Evolutionary conservation across 257 asterid species (phyloP).

Genomic region (Coffea eugenioides): DNA sequence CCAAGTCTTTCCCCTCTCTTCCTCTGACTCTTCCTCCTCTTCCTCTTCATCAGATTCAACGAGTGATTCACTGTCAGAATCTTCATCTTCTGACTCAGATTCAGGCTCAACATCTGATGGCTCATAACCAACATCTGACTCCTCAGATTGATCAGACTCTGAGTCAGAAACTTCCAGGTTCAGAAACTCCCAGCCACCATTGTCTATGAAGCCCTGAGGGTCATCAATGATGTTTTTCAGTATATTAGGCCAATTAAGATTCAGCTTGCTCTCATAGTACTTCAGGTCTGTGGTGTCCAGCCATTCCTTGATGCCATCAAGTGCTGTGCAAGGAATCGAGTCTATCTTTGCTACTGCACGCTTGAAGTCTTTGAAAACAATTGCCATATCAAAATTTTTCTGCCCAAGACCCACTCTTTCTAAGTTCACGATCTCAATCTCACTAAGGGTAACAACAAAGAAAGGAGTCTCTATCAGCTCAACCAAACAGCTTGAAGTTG

Average conservation of each 20-base stretch:
- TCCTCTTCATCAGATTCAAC: slow-evolving; percentile 68
- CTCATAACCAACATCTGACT: slow-evolving; percentile 66
- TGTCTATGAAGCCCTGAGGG: slow-evolving; percentile 63
- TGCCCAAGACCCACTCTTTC: slow-evolving; percentile 87
- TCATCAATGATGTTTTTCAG: slow-evolving; percentile 60
- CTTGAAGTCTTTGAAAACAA: slow-evolving; percentile 80
- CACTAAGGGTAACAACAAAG: slow-evolving; percentile 54
- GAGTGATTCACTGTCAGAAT: slow-evolving; percentile 57
- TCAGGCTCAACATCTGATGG: slow-evolving; percentile 75
- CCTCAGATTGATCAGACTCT: slow-evolving; percentile 56
- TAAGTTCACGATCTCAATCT: slow-evolving; percentile 70
- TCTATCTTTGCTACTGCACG: slow-evolving; percentile 64
- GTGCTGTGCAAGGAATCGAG: slow-evolving; percentile 60
- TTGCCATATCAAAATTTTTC: slow-evolving; percentile 78
- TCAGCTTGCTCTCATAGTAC: slow-evolving; percentile 81
- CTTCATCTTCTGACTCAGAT: slow-evolving; percentile 68
- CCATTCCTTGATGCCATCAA: slow-evolving; percentile 80
- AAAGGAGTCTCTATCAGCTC: slow-evolving; percentile 74
- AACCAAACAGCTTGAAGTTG: slow-evolving; percentile 68
- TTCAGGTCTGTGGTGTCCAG: slow-evolving; percentile 69
- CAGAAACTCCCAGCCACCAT: slow-evolving; percentile 85
- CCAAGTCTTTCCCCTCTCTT: slow-evolving; percentile 81
- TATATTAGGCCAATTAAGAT: slow-evolving; percentile 71
- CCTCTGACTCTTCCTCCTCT: slow-evolving; percentile 49
- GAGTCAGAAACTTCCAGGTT: slow-evolving; percentile 72